Conservation (phyloP, 75 land plant genomes). For the Adiantum capillusveneris region DNA sequence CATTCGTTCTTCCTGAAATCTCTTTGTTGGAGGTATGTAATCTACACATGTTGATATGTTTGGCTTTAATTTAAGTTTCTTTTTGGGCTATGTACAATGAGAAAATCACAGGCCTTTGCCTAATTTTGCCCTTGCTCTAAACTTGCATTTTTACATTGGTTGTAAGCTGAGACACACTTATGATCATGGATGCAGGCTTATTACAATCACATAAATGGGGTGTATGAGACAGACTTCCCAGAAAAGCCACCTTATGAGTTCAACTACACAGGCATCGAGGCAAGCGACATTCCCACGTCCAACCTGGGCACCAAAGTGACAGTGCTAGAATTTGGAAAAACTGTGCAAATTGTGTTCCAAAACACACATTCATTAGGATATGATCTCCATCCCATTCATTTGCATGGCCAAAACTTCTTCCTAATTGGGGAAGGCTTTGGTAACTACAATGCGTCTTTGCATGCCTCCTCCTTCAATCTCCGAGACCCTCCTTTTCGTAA, state of each 20-base stretch:
- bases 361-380: conserved; percentile 13
- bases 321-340: conserved; percentile 9
- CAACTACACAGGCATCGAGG: too few species aligned
- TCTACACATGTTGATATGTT: too few species aligned
- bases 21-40: conserved; percentile 11
- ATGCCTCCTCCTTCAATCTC: conserved; percentile 23
- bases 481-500: conserved; percentile 32
- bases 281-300: background rate
- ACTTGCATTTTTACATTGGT: background rate
- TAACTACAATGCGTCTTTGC: conserved; percentile 17
- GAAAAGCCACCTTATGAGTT: background rate
- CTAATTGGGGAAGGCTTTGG: conserved; percentile 33
- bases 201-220: conserved; percentile 14
- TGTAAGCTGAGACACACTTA: background rate
- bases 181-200: conserved; percentile 10
- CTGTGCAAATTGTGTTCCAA: conserved; percentile 28
- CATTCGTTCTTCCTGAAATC: conserved; percentile 20
- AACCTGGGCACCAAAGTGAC: conserved; percentile 8
- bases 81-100: too few species aligned
- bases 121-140: too few species aligned
- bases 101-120: too few species aligned
- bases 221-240: conserved; percentile 20
- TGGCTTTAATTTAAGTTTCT: too few species aligned
- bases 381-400: conserved; percentile 37
- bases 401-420: conserved; percentile 36